Base-by-base conservation (phyloP, 108 stramenopile genomes). In the Cyclotella kingstonii region DNA sequence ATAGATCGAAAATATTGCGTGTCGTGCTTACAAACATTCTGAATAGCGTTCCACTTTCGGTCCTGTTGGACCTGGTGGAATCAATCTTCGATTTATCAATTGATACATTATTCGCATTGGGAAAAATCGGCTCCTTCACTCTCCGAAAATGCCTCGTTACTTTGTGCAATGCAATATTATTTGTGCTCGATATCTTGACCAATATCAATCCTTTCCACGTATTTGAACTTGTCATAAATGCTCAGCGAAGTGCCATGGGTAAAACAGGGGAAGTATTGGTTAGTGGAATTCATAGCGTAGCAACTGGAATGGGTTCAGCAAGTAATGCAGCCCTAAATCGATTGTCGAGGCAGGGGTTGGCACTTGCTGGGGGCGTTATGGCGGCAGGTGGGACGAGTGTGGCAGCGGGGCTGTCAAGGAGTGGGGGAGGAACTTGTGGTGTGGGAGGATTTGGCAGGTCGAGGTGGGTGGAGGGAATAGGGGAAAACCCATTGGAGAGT, bases 241-340 rank as follows among this genome's bases (percentile, higher is more conserved):
- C 82, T 34, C 90, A 87, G 58, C 74, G 85, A 30, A 81, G 81
- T 58, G 81, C 83, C 40, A 76, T 86, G 61, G 81, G 82, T 3
- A 86, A 81, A 46, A 85, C 90, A 10, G 82, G 82, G 17, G 91
- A 88, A 55, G 86, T 71, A 0, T 54, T 93, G 11, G 91, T 72
- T 0, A 82, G 77, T 34, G 91, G 91, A 5, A 86, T 93, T 41
- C 89, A 90, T 50, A 86, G 85, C 51, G 91, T 90, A 19, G 91
- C 91, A 2, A 88, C 86, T 10, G 91, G 88, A 15, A 89, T 90
- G n/a, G 87, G 86, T 21, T 88, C 86, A 11, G 87, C 81, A 2
- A 82, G 85, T 53, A 86, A 72, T 80, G 73, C 85, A 63, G 40
- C 76, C 3, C 40, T 73, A 48, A 72, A 68, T 40, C 41, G 66